Conservation (phyloP, 768 basidiomycete species). For the Lactarius hatsudake region DNA sequence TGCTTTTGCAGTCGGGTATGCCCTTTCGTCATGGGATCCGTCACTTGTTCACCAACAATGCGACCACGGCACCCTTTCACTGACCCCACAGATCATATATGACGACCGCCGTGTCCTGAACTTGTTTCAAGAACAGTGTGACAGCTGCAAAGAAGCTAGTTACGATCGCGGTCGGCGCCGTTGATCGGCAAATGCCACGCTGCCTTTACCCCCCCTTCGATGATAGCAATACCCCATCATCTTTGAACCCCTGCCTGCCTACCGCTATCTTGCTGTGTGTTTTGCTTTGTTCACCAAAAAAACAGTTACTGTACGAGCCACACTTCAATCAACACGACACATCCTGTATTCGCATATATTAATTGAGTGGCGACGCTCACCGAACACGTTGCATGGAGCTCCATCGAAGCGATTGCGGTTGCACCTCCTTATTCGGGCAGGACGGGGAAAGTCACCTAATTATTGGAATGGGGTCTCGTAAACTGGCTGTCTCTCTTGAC, state of each 20-base stretch:
- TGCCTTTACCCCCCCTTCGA: not conserved
- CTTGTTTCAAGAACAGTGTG: conserved; percentile 65
- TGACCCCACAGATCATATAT: conserved; percentile 28
- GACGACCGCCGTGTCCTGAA: conserved; percentile 57
- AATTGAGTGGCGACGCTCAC: conserved; percentile 8
- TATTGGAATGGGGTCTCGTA: not conserved
- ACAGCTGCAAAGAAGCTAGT: conserved; percentile 46
- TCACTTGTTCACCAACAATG: not conserved
- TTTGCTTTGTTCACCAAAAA: conserved; percentile 7
- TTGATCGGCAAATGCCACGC: conserved; percentile 22
- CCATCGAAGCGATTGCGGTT: conserved; percentile 8
- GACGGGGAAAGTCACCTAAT: conserved; percentile 10
- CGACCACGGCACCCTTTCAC: not conserved
- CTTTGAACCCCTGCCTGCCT: not conserved
- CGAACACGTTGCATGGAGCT: conserved; percentile 1
- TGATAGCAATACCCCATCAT: not conserved
- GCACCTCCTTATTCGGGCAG: conserved; percentile 3
- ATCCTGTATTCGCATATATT: conserved; percentile 16
- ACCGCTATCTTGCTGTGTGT: conserved; percentile 20
- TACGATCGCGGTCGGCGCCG: conserved; percentile 31
- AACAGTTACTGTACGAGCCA: conserved; percentile 19
- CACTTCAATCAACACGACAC: conserved; percentile 14
- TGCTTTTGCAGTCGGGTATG: conserved; percentile 52
- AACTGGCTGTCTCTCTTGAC: conserved; percentile 11
- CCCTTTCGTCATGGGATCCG: conserved; percentile 3